Evolutionary conservation across 257 asterid species (phyloP), one percentile per base, ranked within the genome.

Genomic region (Catharanthus roseus): DNA sequence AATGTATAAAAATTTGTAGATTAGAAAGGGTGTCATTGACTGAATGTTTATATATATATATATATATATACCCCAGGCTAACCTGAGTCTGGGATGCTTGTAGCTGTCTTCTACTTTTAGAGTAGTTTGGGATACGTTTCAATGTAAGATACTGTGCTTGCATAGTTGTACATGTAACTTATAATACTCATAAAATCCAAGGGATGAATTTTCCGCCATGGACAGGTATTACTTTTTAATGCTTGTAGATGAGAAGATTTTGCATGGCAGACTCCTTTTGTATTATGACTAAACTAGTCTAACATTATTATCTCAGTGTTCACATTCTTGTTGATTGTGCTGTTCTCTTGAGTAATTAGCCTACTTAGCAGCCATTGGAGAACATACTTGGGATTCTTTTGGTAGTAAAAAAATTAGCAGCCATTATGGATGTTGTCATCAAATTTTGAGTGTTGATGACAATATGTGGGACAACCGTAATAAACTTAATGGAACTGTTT

Each of bases 111-210:
- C 71, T 31, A 23, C 16, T 26, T 38, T 31, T 66, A 57, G 55
- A 56, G 51, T 71, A 31, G 51, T n/a, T 72, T 55, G 74, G 66
- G n/a, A 44, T 74, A 39, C 42, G 29, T 65, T 34, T 65, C 75
- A 8, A 26, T 68, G 45, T 72, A 66, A 72, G 77, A 67, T 31
- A 41, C 45, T 66, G 66, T 50, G 39, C 67, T 60, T 55, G 33
- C 64, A 41, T 67, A 69, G 64, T 57, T 77, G 85, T 77, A 75
- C 51, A 78, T 81, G 67, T 9, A 61, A 68, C 47, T 60, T 60
- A 60, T n/a, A n/a, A n/a, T n/a, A n/a, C n/a, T 8, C 21, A 60
- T 15, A 58, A 13, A 38, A 38, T 38, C 0, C 10, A 13, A 15
- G 34, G 58, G 67, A 63, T 56, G 45, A 44, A 24, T 28, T 70